Conservation (phyloP, 148 eudicot species). For the Rheum nobile region DNA sequence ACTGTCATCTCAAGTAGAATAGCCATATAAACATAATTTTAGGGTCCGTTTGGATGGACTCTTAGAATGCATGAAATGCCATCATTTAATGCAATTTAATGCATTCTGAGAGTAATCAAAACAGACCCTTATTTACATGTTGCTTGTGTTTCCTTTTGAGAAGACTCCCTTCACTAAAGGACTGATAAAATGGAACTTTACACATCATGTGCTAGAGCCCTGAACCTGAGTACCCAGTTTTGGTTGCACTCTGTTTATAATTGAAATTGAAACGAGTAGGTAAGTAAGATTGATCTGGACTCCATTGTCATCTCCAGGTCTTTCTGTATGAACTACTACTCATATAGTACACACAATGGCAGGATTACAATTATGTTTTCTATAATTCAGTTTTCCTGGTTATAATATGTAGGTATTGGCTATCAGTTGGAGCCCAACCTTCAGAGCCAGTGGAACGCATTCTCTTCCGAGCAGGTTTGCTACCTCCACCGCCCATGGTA, state of each 20-base stretch:
- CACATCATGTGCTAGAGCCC: background rate
- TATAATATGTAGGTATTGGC: slow-evolving; percentile 51
- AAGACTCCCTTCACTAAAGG: too few species aligned
- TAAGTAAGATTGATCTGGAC: background rate
- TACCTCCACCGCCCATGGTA: slow-evolving; percentile 95
- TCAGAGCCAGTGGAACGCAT: slow-evolving; percentile 81
- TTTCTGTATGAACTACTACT: background rate
- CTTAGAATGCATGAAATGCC: too few species aligned
- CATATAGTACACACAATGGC: background rate
- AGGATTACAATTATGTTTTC: background rate
- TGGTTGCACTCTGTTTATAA: background rate
- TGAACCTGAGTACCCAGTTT: background rate
- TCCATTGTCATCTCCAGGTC: background rate
- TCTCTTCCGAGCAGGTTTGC: slow-evolving; percentile 70
- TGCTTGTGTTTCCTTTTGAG: background rate
- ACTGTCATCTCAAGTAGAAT: background rate
- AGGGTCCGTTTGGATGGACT: too few species aligned
- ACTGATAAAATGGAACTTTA: too few species aligned
- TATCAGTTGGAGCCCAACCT: slow-evolving; percentile 92
- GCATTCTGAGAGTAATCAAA: too few species aligned
- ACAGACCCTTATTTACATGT: background rate
- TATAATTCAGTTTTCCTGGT: background rate
- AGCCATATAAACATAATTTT: too few species aligned
- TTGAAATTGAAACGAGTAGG: background rate
- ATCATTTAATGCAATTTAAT: too few species aligned